phyloP scores from a whole-genome alignment of 345 rosid genomes.

The Lepidium aucheri region DNA sequence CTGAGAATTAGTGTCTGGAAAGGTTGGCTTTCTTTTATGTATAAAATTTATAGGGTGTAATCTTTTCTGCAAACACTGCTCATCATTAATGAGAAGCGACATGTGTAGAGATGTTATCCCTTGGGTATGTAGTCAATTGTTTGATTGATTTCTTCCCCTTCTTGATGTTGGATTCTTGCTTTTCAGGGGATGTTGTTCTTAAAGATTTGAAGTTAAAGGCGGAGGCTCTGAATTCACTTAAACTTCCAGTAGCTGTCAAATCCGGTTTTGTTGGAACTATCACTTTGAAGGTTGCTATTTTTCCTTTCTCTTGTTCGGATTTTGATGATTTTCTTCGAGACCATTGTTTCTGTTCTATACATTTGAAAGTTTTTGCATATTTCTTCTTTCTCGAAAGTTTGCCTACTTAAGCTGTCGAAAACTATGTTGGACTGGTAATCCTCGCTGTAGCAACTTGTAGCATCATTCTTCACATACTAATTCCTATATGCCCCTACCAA shows the following conservation, averaged over 20 bases:
- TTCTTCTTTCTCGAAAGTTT: slow-evolving; percentile 8
- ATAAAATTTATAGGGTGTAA: background rate
- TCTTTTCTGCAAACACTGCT: background rate
- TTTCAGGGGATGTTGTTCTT: slow-evolving; percentile 90
- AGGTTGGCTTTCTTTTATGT: slow-evolving; percentile 36
- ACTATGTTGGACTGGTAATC: background rate
- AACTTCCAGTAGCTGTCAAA: slow-evolving; percentile 92
- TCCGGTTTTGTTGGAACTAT: slow-evolving; percentile 96
- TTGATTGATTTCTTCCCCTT: background rate
- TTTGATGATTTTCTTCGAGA: slow-evolving; percentile 1
- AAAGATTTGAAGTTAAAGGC: slow-evolving; percentile 91
- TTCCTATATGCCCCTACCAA: background rate
- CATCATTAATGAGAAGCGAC: slow-evolving; percentile 6
- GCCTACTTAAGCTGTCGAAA: background rate
- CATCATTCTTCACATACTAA: background rate
- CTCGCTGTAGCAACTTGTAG: background rate
- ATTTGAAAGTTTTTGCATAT: background rate
- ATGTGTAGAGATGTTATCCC: background rate
- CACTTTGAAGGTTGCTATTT: slow-evolving; percentile 63
- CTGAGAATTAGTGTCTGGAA: slow-evolving; percentile 97
- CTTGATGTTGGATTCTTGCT: slow-evolving; percentile 10
- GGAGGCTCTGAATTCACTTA: slow-evolving; percentile 85
- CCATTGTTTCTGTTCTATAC: background rate
- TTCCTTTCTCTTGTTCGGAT: background rate
- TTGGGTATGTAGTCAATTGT: slow-evolving; percentile 12